Percentiles rank a stretch among this genome's conserved stretches.
Conservation (phyloP, 257 asterid genomes). For the Solanum sejunctum region DNA sequence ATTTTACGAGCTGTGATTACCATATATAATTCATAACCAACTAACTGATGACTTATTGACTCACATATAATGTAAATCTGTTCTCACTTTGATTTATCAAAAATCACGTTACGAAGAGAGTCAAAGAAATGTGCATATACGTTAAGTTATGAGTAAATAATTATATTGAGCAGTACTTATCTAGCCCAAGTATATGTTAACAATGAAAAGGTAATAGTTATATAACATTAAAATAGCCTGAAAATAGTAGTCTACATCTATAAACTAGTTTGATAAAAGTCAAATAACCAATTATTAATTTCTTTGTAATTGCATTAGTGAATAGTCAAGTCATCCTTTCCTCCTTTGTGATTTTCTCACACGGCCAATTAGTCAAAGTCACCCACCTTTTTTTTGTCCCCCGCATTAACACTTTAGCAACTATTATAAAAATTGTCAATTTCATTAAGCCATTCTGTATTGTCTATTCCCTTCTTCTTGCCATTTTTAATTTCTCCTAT, state of each 20-base stretch:
- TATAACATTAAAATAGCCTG: background rate
- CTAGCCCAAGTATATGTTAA: background rate
- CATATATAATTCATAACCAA: no score
- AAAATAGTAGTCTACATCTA: background rate
- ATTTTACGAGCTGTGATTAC: no score
- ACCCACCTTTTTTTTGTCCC: background rate
- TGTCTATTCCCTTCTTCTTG: background rate
- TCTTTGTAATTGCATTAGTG: background rate
- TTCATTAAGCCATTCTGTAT: background rate
- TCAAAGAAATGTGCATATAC: background rate
- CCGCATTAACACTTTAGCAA: background rate
- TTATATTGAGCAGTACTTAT: background rate
- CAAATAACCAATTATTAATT: background rate
- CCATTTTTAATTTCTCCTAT: background rate
- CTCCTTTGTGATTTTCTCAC: background rate
- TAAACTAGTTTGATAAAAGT: background rate
- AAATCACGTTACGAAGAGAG: background rate
- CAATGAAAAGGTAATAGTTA: background rate
- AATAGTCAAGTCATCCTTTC: background rate
- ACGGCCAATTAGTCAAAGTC: background rate
- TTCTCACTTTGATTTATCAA: background rate
- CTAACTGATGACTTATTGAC: no score
- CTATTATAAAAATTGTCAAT: background rate
- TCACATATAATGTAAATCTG: background rate
- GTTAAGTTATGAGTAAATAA: background rate